phyloP scores from a whole-genome alignment of 2,329 filamentous ascomycete species.

The Aspergillus latus region DNA sequence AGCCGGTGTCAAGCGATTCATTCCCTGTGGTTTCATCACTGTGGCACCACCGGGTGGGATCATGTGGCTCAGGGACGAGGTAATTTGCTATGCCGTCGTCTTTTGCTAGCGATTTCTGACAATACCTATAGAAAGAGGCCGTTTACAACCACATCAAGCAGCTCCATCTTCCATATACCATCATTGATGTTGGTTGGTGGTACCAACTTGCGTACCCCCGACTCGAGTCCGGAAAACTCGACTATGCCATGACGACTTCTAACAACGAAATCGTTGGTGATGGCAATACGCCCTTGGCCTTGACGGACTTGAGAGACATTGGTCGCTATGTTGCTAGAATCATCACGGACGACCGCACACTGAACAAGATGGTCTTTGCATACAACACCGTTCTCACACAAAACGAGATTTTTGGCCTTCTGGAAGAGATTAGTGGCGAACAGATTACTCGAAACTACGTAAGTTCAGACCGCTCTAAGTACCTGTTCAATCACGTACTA shows the following conservation, averaged over 20 bases:
- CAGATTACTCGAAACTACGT: conserved; percentile 44
- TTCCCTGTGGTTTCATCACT: conserved; percentile 54
- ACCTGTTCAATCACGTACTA: conserved; percentile 11
- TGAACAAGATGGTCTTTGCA: conserved; percentile 54
- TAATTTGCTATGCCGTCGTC: conserved; percentile 19
- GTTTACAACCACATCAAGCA: conserved; percentile 52
- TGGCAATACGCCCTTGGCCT: conserved; percentile 45
- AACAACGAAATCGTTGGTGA: conserved; percentile 46
- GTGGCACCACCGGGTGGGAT: conserved; percentile 48
- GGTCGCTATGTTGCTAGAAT: conserved; percentile 54
- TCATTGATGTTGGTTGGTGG: conserved; percentile 62
- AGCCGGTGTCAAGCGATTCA: conserved; percentile 53
- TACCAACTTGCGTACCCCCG: conserved; percentile 50
- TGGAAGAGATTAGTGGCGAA: conserved; percentile 54
- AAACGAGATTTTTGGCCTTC: conserved; percentile 48
- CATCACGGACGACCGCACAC: conserved; percentile 52
- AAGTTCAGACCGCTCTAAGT: conserved; percentile 14
- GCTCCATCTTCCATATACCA: conserved; percentile 54
- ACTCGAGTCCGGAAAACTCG: conserved; percentile 49
- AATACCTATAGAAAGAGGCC: conserved; percentile 48
- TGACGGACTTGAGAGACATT: conserved; percentile 56
- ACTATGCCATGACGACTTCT: conserved; percentile 42
- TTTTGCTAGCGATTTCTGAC: not conserved
- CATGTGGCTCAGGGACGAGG: conserved; percentile 44
- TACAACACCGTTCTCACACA: conserved; percentile 50